A percentile compares a stretch with the other conserved stretches of the same genome.
Conservation (phyloP, 1,139 yeast species). For the Yamadazyma sp. region DNA sequence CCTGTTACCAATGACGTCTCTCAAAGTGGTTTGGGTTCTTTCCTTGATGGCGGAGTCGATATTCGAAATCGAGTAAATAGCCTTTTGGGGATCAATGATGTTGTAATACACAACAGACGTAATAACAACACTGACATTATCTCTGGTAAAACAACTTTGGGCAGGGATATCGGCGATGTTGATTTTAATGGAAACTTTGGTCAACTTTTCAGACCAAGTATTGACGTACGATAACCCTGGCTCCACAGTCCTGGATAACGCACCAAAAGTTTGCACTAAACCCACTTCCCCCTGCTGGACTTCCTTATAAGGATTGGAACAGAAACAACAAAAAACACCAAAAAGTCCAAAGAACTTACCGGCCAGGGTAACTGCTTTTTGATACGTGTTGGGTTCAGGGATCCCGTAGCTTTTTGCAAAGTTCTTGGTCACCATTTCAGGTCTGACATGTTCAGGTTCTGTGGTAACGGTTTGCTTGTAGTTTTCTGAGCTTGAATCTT, state of each 20-base stretch:
- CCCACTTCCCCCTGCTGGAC: conserved; percentile 75
- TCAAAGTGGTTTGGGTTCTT: conserved; percentile 72
- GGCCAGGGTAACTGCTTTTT: conserved; percentile 37
- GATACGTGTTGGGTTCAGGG: conserved; percentile 39
- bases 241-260: conserved; percentile 63
- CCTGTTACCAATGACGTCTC: conserved; percentile 73
- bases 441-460: conserved; percentile 25
- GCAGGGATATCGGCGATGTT: conserved; percentile 67
- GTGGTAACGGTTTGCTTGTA: conserved; percentile 17
- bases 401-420: conserved; percentile 40
- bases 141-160: conserved; percentile 68
- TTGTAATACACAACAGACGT: conserved; percentile 72
- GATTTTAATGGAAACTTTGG: conserved; percentile 55
- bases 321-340: conserved; percentile 63
- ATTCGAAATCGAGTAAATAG: conserved; percentile 57
- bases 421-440: conserved; percentile 31
- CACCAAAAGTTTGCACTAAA: conserved; percentile 67
- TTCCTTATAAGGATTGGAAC: conserved; percentile 61
- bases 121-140: conserved; percentile 61
- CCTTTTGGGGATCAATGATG: conserved; percentile 68
- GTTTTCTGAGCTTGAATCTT: conserved; percentile 11
- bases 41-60: conserved; percentile 63
- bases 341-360: conserved; percentile 54
- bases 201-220: conserved; percentile 60
- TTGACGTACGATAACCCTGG: conserved; percentile 70